Evolutionary conservation across 2,329 filamentous ascomycete species (phyloP), one percentile per base, ranked within the genome.

Genomic region (Canariomyces notabilis): DNA sequence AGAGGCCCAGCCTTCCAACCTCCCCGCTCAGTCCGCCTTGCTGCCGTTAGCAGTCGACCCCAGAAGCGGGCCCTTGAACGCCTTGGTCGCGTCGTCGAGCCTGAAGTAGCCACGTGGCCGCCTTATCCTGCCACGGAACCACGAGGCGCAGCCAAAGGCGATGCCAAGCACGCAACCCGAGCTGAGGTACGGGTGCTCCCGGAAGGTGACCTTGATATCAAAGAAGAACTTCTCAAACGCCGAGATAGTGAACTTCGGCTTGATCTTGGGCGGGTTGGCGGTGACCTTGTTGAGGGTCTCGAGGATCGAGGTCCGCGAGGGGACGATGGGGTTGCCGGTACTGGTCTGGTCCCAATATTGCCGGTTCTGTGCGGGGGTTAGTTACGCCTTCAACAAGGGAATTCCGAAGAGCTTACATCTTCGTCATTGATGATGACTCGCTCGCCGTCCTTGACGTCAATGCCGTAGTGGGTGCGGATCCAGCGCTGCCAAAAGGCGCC

Each of bases 401-500:
- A 7, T 29, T 23, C n/a, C 18, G 15, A 20, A 19, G 8, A 49
- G 75, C 87, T 85, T 74, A 95, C 89, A 66, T 95, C 89, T 73
- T 97, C 88, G 59, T 98, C 93, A 57, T 96, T 96, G 69, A 98
- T 93, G 49, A 98, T 85, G 45, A 98, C 87, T 52, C 88, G 82
- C 66, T 97, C 93, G 38, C 91, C 90, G 52, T 93, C 83, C 61
- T 79, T 83, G 51, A 93, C 83, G 58, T 94, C 87, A 56, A 97
- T 85, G 44, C 91, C 91, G 61, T 95, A 98, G 0, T 91, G 96
- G n/a, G 85, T 90, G 56, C 85, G 79, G 54, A 98, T 81, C 93
- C 93, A 98, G 52, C 91, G 80, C 67, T 97, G 90, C 93, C 93
- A 98, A 67, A 97, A 97, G 6, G 88, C 80, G 41, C 90, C 89